phyloP scores from a whole-genome alignment of 2,329 filamentous ascomycete species.

The Raffaelea deltoideospora region DNA sequence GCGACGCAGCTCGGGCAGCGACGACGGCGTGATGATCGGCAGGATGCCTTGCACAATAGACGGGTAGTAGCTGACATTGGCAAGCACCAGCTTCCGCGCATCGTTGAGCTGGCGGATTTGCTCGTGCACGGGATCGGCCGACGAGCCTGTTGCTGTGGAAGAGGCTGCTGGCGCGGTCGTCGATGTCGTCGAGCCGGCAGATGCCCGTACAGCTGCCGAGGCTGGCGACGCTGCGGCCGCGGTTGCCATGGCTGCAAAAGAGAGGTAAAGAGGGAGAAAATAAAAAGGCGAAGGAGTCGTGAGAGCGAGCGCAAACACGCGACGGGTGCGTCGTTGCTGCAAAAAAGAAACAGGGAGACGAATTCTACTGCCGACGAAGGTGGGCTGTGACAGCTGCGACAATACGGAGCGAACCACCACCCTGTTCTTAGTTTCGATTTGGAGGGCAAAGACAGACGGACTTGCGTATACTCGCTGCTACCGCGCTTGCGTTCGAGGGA shows the following conservation, averaged over 20 bases:
- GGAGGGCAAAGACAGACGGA: no score
- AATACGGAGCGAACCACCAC: no score
- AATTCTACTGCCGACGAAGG: no score
- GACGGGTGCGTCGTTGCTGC: no score
- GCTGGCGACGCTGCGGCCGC: not conserved
- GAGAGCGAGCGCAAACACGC: no score
- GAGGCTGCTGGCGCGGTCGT: not conserved
- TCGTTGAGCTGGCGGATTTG: constrained; percentile 80
- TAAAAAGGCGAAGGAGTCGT: no score
- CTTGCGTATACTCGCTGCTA: no score
- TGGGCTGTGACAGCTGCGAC: no score
- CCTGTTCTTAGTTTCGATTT: no score
- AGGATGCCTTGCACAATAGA: constrained; percentile 85
- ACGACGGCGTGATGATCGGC: constrained; percentile 68
- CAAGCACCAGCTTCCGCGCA: constrained; percentile 77
- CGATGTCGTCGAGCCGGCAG: not conserved
- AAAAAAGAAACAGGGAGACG: no score
- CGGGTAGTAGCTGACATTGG: constrained; percentile 75
- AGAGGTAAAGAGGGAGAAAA: not conserved
- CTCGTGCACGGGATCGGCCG: constrained; percentile 40
- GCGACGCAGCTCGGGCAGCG: constrained; percentile 69
- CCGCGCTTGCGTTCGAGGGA: no score
- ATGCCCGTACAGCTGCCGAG: not conserved
- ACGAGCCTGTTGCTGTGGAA: not conserved
- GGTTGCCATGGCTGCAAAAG: not conserved